A percentile compares a stretch with the other conserved stretches of the same genome.
Evolutionary conservation across 257 asterid species (phyloP).

Genomic region (Solanum sejunctum): DNA sequence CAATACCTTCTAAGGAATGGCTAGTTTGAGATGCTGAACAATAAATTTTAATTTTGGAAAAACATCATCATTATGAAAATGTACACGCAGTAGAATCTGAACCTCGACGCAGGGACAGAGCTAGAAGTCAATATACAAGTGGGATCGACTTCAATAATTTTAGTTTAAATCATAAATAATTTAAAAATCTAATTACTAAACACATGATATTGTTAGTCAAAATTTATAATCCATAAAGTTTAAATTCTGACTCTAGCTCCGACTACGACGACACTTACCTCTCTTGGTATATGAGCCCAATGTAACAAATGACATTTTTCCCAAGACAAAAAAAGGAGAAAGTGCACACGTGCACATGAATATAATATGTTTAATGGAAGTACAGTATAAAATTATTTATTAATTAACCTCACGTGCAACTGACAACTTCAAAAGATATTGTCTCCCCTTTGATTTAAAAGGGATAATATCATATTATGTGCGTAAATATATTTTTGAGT

Average conservation of each 20-base stretch:
- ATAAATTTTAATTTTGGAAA: too few relatives aligned
- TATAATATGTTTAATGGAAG: not conserved
- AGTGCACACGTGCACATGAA: slow-evolving; percentile 18
- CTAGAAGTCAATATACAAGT: not conserved
- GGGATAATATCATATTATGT: not conserved
- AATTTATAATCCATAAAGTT: not conserved
- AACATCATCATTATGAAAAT: too few relatives aligned
- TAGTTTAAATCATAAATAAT: not conserved
- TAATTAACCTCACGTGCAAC: slow-evolving; percentile 12
- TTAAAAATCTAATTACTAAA: too few relatives aligned
- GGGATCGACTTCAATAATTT: rapidly evolving
- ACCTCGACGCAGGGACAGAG: too few relatives aligned
- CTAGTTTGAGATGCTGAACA: too few relatives aligned
- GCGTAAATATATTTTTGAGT: rapidly evolving
- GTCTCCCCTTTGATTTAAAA: not conserved
- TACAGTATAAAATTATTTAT: not conserved
- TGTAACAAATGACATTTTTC: not conserved
- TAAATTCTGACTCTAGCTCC: not conserved
- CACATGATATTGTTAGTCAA: not conserved
- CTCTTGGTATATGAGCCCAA: not conserved
- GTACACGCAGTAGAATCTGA: too few relatives aligned
- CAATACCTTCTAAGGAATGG: too few relatives aligned
- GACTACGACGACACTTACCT: too few relatives aligned
- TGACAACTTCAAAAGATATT: slow-evolving; percentile 1
- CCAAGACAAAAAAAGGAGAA: not conserved